Evolutionary conservation across 2,329 filamentous ascomycete genomes (phyloP).

Genomic region (Grosmannia serpens): DNA sequence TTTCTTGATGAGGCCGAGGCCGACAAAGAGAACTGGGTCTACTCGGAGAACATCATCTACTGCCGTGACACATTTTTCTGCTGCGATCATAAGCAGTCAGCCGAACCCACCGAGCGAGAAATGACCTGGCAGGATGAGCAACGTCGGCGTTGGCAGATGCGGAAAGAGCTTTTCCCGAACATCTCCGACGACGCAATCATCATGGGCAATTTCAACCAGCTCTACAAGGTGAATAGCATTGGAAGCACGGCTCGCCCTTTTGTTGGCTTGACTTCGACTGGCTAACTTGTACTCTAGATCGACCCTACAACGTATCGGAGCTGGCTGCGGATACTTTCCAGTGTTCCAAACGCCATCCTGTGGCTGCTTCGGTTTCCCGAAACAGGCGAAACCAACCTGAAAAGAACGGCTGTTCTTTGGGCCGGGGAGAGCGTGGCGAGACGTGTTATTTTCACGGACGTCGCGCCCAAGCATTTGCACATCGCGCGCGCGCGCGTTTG

Average conservation of each 20-base stretch:
- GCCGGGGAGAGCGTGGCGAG: constrained; percentile 73
- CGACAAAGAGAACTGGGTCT: constrained; percentile 74
- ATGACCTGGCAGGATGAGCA: constrained; percentile 80
- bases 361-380: constrained; percentile 98
- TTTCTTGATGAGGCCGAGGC: constrained; percentile 55
- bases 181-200: constrained; percentile 78
- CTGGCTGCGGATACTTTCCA: constrained; percentile 83
- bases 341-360: constrained; percentile 75
- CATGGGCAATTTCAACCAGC: constrained; percentile 93
- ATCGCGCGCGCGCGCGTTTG: constrained; percentile 86
- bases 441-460: constrained; percentile 89
- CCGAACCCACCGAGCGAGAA: constrained; percentile 46
- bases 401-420: constrained; percentile 71
- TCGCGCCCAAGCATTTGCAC: constrained; percentile 88
- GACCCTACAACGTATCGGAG: constrained; percentile 93
- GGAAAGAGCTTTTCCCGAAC: constrained; percentile 79
- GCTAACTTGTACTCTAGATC: constrained; percentile 50
- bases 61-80: constrained; percentile 95
- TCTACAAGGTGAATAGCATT: constrained; percentile 71
- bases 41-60: constrained; percentile 93
- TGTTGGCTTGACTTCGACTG: not conserved
- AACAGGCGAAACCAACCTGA: constrained; percentile 75
- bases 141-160: constrained; percentile 75
- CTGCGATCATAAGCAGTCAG: constrained; percentile 90
- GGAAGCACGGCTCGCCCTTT: not conserved